These are phyloP conservation scores for Graphiopsis chlorocephala DNA, from an alignment of 2,329 filamentous ascomycete genomes.

Conservation along the genomic window DNA sequence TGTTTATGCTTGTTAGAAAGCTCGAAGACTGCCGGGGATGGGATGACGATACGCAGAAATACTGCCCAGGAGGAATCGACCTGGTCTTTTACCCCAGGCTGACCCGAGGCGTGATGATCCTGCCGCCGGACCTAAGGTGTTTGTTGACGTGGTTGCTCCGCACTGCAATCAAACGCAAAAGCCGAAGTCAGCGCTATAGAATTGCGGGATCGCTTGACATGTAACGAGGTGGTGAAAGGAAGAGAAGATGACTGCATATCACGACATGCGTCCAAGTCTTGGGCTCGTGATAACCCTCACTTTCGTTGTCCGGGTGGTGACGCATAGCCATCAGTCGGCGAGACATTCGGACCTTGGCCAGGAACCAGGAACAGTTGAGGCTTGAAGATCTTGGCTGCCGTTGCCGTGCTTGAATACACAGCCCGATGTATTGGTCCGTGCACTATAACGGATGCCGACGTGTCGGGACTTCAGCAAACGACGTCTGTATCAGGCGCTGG, in stretches of 20 bases:
- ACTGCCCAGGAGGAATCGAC: not conserved
- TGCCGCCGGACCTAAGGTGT: not conserved
- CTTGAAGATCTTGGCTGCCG: constrained; percentile 13
- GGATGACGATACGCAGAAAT: not conserved
- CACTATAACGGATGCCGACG: not conserved
- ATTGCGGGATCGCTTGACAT: not conserved
- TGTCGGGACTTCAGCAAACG: constrained; percentile 4
- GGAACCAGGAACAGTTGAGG: constrained; percentile 4
- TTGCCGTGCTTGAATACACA: not conserved
- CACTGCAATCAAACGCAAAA: constrained; percentile 4
- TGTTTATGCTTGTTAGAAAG: not conserved
- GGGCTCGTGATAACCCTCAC: not conserved
- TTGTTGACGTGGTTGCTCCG: constrained; percentile 7
- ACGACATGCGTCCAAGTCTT: not conserved
- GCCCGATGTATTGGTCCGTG: not conserved
- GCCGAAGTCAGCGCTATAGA: not conserved
- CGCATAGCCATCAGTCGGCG: constrained; percentile 1
- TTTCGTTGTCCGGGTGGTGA: constrained; percentile 3
- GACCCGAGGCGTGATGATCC: not conserved
- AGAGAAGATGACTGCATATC: not conserved
- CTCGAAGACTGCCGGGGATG: not conserved
- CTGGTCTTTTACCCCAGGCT: not conserved
- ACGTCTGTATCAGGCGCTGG: not conserved
- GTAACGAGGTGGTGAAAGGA: not conserved
- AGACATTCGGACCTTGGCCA: constrained; percentile 13